Evolutionary conservation across 306 rosid species (phyloP).

Genomic region (Vachellia collinsii): DNA sequence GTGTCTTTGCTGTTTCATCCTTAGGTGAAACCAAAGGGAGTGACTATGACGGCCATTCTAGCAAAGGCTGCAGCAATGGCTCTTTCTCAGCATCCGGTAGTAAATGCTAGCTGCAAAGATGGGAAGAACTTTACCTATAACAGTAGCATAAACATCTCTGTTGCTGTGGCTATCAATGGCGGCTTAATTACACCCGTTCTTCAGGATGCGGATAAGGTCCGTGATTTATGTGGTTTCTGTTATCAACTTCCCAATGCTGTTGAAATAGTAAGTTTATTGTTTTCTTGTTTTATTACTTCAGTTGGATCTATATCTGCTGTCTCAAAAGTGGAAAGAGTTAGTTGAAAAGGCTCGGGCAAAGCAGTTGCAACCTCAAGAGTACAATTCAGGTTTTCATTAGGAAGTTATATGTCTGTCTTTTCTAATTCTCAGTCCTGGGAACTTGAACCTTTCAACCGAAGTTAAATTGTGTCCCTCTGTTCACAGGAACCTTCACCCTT

Average conservation of each 20-base stretch:
- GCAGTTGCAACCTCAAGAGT: slow-evolving; percentile 92
- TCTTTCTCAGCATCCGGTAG: slow-evolving; percentile 80
- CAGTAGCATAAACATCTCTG: slow-evolving; percentile 60
- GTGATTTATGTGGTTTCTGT: slow-evolving; percentile 4
- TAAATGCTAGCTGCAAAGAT: slow-evolving; percentile 66
- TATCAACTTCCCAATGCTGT: slow-evolving; percentile 22
- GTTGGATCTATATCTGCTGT: slow-evolving; percentile 89
- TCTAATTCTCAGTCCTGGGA: slow-evolving; percentile 25
- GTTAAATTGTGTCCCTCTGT: slow-evolving; percentile 1
- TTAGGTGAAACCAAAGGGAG: slow-evolving; percentile 91
- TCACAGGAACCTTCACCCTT: slow-evolving; percentile 86
- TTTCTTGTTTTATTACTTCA: slow-evolving; percentile 47
- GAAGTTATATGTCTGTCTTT: slow-evolving; percentile 41
- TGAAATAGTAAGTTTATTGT: slow-evolving; percentile 7
- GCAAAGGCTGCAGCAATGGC: slow-evolving; percentile 91
- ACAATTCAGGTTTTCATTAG: slow-evolving; percentile 65
- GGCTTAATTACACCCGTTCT: slow-evolving; percentile 80
- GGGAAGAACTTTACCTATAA: slow-evolving; percentile 68
- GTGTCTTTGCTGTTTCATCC: slow-evolving; percentile 25
- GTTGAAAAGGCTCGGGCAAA: slow-evolving; percentile 85
- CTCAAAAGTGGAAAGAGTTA: slow-evolving; percentile 91
- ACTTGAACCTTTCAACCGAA: slow-evolving; percentile 19
- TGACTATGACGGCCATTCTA: slow-evolving; percentile 88
- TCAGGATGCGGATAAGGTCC: slow-evolving; percentile 86
- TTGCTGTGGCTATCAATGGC: slow-evolving; percentile 75